Evolutionary conservation across 495 filamentous ascomycete genomes (phyloP).

Genomic region (Hypoxylon trugodes): DNA sequence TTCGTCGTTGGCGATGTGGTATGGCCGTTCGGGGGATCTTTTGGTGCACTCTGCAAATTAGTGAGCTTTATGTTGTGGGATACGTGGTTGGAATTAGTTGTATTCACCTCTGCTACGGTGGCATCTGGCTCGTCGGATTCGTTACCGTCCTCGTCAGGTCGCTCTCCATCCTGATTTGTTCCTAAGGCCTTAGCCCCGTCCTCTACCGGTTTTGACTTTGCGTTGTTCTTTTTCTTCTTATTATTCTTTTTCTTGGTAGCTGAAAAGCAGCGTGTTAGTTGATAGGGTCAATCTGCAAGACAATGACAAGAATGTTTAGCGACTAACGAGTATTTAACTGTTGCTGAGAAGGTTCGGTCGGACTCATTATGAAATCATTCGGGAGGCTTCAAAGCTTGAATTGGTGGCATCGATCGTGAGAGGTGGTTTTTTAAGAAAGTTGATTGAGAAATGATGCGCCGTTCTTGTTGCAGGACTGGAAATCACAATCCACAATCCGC

Average conservation of each 20-base stretch:
- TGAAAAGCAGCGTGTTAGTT: constrained; percentile 41
- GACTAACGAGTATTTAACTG: constrained; percentile 41
- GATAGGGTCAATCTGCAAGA: constrained; percentile 2
- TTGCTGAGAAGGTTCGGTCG: constrained; percentile 43
- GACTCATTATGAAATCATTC: constrained; percentile 43
- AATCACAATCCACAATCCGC: constrained; percentile 14
- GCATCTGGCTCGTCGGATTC: constrained; percentile 37
- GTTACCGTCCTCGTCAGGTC: constrained; percentile 49
- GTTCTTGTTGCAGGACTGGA: too few relatives aligned
- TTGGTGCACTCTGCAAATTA: constrained; percentile 41
- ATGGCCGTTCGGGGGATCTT: constrained; percentile 36
- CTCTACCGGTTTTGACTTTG: constrained; percentile 49
- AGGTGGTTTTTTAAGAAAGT: constrained; percentile 11
- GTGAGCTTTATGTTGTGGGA: constrained; percentile 26
- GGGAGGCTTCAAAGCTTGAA: constrained; percentile 16
- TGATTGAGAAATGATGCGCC: constrained; percentile 29
- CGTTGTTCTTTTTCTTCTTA: constrained; percentile 71
- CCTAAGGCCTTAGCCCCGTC: constrained; percentile 50
- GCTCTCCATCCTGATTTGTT: constrained; percentile 42
- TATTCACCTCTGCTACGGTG: constrained; percentile 15
- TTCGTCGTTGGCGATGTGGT: constrained; percentile 41
- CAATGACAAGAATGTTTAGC: background rate
- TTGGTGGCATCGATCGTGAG: constrained; percentile 10
- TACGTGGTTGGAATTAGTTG: background rate
- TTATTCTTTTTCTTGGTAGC: constrained; percentile 72